Evolutionary conservation across 1,139 yeast genomes (phyloP), one percentile per base, ranked within the genome.

Genomic region (Casaregolazyma lundiana): DNA sequence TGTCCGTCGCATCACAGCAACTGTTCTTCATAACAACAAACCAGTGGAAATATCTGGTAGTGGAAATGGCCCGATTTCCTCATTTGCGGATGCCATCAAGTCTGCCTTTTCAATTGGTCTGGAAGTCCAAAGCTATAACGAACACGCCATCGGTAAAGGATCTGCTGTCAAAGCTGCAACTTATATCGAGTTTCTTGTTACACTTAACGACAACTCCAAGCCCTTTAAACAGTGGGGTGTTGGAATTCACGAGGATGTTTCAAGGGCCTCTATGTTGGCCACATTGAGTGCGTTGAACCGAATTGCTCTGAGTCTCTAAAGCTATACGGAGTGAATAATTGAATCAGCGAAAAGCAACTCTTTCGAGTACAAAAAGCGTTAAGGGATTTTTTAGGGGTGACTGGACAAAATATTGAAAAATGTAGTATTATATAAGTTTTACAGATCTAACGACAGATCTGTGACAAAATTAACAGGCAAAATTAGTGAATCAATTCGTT

Each of bases 1-100:
- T 52, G 64, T 65, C 51, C 78, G 83, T 62, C 63, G 65, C 45
- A 68, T 81, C 56, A 64, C 63, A 17, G 87, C 83, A 50, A 70
- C 67, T 42, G 67, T 81, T 41, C 56, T 69, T 19, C 64, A 75
- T 41, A 71, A 76, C 48, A 88, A 81, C 47, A 51, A 51, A 42
- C 47, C 54, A 29, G 65, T 73, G 45, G 66, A 68, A 40, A 72
- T 87, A 36, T 64, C 67, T 43, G 97, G 97, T 57, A 66, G 70
- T 43, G 97, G 97, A 65, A 92, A 92, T 64, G 98, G 97, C 67
- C 97, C 96, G 52, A 84, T 92, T 58, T 92, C 97, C 20, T 86
- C 97, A 1, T 82, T 89, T 66, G 75, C 84, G 16, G 82, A 87
- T 66, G 96, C 96, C 13, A 67, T 92, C 55, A 72, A 82, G 38